These are phyloP conservation scores for Collybia nuda DNA, from an alignment of 768 basidiomycete species.

Conservation along the genomic window DNA sequence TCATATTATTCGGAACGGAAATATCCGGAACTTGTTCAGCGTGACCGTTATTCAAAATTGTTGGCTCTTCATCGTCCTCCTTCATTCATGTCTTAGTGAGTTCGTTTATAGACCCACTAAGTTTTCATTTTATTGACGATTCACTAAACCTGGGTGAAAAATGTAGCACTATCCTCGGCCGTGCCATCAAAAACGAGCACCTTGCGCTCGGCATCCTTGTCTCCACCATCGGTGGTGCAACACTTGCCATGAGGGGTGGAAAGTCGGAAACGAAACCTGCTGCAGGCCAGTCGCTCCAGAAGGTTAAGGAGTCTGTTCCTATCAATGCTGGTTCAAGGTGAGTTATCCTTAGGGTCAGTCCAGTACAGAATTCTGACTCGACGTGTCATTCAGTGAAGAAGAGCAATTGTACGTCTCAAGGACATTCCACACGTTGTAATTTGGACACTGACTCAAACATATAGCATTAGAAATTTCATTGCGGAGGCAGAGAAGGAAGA, in stretches of 20 bases:
- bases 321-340: conserved; percentile 69
- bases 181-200: conserved; percentile 80
- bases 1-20: conserved; percentile 12
- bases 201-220: conserved; percentile 69
- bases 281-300: conserved; percentile 45
- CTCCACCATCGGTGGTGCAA: conserved; percentile 51
- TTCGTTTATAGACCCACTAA: not conserved
- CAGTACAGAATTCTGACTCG: not conserved
- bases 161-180: conserved; percentile 71
- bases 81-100: conserved; percentile 20
- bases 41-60: conserved; percentile 15
- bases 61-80: conserved; percentile 8
- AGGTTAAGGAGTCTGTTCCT: conserved; percentile 65
- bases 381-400: conserved; percentile 59
- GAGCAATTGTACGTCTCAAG: conserved; percentile 71
- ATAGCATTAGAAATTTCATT: conserved; percentile 79
- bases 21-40: conserved; percentile 14
- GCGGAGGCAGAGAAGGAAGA: conserved; percentile 80
- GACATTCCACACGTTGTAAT: conserved; percentile 5
- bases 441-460: conserved; percentile 34
- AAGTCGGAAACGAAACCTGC: conserved; percentile 44
- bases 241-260: conserved; percentile 54
- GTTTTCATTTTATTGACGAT: not conserved
- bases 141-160: not conserved
- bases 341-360: conserved; percentile 24